Conservation (phyloP, 768 basidiomycete genomes). For the Scleroderma bovista region DNA sequence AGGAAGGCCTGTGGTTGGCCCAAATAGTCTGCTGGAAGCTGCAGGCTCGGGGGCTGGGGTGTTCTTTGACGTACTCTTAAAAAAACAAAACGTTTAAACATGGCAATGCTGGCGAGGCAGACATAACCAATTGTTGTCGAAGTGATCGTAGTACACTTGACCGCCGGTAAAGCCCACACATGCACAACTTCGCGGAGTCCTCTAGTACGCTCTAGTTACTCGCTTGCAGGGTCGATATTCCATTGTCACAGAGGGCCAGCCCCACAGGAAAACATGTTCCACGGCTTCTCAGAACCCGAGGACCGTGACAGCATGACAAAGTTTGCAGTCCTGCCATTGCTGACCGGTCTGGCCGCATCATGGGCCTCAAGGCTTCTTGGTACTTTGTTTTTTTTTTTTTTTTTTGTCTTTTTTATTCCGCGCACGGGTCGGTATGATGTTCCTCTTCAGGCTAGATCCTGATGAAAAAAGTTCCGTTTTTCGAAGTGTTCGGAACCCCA, state of each 20-base stretch:
- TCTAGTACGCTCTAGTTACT: background rate
- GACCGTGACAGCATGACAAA: background rate
- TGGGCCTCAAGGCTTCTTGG: background rate
- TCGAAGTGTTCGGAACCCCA: constrained; percentile 21
- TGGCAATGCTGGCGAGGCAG: constrained; percentile 20
- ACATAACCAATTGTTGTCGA: constrained; percentile 22
- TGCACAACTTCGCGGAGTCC: constrained; percentile 3
- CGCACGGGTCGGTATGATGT: constrained; percentile 35
- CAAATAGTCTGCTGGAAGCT: constrained; percentile 14
- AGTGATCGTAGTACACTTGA: too few species aligned
- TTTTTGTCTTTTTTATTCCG: constrained; percentile 37
- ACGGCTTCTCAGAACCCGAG: background rate
- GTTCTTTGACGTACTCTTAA: constrained; percentile 20
- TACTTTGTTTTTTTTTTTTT: constrained; percentile 17
- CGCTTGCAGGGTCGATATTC: background rate
- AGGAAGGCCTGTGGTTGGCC: constrained; percentile 7
- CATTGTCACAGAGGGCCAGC: background rate
- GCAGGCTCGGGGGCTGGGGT: constrained; percentile 14
- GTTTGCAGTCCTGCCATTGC: background rate
- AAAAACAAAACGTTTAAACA: constrained; percentile 23
- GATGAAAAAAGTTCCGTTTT: constrained; percentile 15
- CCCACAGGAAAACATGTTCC: background rate
- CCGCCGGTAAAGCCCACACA: too few species aligned
- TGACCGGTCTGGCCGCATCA: too few species aligned
- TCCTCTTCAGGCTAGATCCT: constrained; percentile 44